These are phyloP conservation scores for Phaeomoniella chlamydospora DNA, from an alignment of 2,329 filamentous ascomycete species.

Conservation along the genomic window DNA sequence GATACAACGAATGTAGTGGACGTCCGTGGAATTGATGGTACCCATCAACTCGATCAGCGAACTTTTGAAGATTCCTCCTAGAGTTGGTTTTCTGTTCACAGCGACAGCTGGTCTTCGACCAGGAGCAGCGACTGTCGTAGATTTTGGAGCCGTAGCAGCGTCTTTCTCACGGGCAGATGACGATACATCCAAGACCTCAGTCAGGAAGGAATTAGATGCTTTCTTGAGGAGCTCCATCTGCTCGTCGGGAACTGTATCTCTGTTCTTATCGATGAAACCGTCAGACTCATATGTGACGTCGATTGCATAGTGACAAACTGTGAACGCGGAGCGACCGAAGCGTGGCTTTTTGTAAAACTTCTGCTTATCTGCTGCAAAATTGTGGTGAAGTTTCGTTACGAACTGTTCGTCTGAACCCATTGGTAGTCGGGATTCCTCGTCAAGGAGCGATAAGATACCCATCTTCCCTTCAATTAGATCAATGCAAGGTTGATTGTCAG, in stretches of 20 bases:
- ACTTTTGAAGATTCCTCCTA: conserved; percentile 97
- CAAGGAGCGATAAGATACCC: conserved; percentile 78
- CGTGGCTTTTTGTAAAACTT: conserved; percentile 98
- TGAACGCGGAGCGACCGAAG: conserved; percentile 95
- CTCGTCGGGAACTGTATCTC: conserved; percentile 95
- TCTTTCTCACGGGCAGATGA: conserved; percentile 85
- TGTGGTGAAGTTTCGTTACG: conserved; percentile 87
- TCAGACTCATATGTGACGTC: conserved; percentile 98
- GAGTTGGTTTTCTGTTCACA: conserved; percentile 88
- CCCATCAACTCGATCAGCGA: conserved; percentile 96
- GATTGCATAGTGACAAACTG: conserved; percentile 93
- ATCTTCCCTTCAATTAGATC: conserved; percentile 96
- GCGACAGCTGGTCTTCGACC: conserved; percentile 82
- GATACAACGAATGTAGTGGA: conserved; percentile 98
- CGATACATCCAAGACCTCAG: conserved; percentile 71
- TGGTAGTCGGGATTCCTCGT: conserved; percentile 89
- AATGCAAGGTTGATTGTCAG: conserved; percentile 97
- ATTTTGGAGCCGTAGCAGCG: conserved; percentile 42
- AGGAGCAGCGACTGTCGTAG: conserved; percentile 55
- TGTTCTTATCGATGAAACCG: conserved; percentile 98
- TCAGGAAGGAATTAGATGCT: conserved; percentile 74
- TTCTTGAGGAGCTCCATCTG: conserved; percentile 84
- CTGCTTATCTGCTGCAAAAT: conserved; percentile 80
- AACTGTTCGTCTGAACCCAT: conserved; percentile 98
- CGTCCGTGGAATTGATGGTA: conserved; percentile 95